These are phyloP conservation scores for Pleurotus tuoliensis DNA, from an alignment of 768 basidiomycete genomes.

Conservation along the genomic window DNA sequence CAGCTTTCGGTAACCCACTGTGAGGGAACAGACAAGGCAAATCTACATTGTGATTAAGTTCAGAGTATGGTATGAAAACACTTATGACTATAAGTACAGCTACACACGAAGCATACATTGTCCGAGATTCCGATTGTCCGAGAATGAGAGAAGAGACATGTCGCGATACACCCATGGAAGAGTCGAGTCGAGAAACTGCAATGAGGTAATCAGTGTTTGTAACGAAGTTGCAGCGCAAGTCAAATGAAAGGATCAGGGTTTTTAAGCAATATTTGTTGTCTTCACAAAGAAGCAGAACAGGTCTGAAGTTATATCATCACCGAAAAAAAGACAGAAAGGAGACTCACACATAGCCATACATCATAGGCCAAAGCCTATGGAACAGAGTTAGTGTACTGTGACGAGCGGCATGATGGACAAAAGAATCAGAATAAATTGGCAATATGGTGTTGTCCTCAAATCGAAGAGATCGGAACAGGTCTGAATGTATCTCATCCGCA, in stretches of 20 bases:
- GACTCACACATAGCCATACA: constrained; percentile 7
- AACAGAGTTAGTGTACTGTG: constrained; percentile 6
- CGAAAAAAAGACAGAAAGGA: constrained; percentile 10
- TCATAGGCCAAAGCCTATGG: neutral
- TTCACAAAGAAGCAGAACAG: constrained; percentile 62
- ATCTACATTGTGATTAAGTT: too few species aligned
- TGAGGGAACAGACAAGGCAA: too few species aligned
- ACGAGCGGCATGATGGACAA: constrained; percentile 10
- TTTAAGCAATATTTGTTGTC: constrained; percentile 58
- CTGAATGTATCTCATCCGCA: constrained; percentile 66
- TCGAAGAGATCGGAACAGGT: constrained; percentile 67
- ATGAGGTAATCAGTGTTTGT: neutral
- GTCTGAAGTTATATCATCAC: constrained; percentile 59
- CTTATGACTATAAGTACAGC: neutral
- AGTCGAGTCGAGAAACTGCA: neutral
- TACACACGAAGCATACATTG: neutral
- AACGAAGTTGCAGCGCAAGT: neutral
- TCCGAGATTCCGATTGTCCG: neutral
- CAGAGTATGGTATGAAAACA: too few species aligned
- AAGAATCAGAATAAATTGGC: constrained; percentile 49
- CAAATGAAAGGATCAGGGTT: constrained; percentile 27
- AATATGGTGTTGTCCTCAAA: constrained; percentile 61
- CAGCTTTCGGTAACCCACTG: too few species aligned
- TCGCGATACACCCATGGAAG: neutral
- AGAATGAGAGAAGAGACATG: neutral